A percentile compares a stretch with the other conserved stretches of the same genome.
These are phyloP conservation scores for Populus deltoides DNA, from an alignment of 345 rosid species.

Conservation along the genomic window DNA sequence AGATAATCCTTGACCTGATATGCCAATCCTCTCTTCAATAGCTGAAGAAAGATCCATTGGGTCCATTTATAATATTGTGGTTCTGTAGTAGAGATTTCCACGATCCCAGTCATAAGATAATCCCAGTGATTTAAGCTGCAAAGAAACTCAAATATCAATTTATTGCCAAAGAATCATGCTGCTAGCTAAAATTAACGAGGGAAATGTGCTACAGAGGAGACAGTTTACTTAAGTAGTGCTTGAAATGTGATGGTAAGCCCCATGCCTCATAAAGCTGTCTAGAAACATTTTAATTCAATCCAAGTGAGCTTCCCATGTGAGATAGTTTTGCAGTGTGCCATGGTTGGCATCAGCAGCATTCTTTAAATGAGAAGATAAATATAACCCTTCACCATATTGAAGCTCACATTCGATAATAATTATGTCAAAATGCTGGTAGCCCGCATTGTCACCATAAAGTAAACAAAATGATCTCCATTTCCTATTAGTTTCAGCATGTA, in stretches of 20 bases:
- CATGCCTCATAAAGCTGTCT: too few relatives aligned
- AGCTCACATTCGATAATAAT: neutral
- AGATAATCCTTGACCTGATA: slow-evolving; percentile 63
- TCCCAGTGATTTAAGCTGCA: slow-evolving; percentile 87
- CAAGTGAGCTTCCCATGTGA: neutral
- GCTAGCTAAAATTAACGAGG: neutral
- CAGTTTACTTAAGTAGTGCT: neutral
- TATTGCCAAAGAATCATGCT: neutral
- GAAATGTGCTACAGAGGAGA: neutral
- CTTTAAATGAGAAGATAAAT: neutral
- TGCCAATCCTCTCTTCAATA: slow-evolving; percentile 91
- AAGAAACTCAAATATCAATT: slow-evolving; percentile 20
- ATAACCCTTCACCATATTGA: neutral
- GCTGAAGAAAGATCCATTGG: slow-evolving; percentile 96
- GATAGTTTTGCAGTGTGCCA: neutral
- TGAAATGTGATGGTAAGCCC: neutral
- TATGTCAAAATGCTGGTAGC: neutral
- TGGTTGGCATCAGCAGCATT: neutral
- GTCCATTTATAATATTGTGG: slow-evolving; percentile 94
- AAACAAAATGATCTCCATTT: neutral
- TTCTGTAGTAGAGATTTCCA: slow-evolving; percentile 86
- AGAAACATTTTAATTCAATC: neutral
- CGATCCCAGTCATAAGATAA: slow-evolving; percentile 98
- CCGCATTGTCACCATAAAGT: neutral
- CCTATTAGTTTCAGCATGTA: neutral